Evolutionary conservation across 2,329 filamentous ascomycete genomes (phyloP).

Genomic region (Delphinella strobiligena): DNA sequence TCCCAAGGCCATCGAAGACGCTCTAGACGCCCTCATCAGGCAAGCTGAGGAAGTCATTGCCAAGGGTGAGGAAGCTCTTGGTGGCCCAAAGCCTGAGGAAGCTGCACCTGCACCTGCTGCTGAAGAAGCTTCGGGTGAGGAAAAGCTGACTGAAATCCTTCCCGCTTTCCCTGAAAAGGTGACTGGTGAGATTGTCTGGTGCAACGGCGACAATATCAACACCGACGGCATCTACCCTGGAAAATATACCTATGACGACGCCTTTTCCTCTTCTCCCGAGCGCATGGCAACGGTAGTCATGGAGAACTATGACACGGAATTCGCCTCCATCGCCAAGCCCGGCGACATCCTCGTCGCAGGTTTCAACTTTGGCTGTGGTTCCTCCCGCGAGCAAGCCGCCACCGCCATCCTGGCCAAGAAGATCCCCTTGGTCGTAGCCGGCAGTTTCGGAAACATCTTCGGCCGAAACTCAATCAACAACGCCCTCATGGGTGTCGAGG

Average conservation of each 20-base stretch:
- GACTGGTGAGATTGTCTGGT: conserved; percentile 77
- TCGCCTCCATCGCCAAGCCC: conserved; percentile 48
- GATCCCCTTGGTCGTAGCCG: conserved; percentile 68
- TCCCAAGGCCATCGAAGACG: conserved; percentile 58
- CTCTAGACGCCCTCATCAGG: conserved; percentile 57
- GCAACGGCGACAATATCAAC: conserved; percentile 75
- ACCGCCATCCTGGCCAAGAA: conserved; percentile 73
- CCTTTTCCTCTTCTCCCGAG: conserved; percentile 57
- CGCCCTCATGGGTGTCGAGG: conserved; percentile 59
- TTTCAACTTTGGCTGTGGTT: conserved; percentile 81
- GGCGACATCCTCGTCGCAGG: conserved; percentile 76
- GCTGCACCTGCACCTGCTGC: conserved; percentile 19
- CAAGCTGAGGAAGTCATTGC: conserved; percentile 54
- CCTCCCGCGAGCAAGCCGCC: conserved; percentile 73
- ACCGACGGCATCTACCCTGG: conserved; percentile 90
- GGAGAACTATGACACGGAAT: conserved; percentile 79
- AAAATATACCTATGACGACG: conserved; percentile 86
- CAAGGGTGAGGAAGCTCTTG: conserved; percentile 37
- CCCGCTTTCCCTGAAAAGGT: conserved; percentile 80
- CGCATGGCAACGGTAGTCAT: conserved; percentile 86
- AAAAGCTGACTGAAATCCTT: conserved; percentile 54
- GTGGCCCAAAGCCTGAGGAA: conserved; percentile 10
- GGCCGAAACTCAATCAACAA: conserved; percentile 70
- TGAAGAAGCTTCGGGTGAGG: conserved; percentile 15
- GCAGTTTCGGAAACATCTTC: conserved; percentile 79